Conservation (phyloP, 352 stramenopile species). For the Phytophthora uliginosa region DNA sequence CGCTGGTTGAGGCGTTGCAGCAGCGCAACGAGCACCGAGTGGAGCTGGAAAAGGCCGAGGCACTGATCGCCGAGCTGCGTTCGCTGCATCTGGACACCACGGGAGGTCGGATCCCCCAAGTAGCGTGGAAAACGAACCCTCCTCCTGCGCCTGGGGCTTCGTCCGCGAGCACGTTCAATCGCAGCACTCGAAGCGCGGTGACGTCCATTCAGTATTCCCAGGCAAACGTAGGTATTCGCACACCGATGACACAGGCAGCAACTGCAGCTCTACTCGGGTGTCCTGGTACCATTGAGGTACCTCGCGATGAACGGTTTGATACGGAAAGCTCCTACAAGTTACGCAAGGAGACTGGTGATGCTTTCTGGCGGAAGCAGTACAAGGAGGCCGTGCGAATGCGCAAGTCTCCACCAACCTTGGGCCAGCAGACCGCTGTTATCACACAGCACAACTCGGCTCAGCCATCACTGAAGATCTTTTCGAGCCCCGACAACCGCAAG, state of each 20-base stretch:
- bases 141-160: slow-evolving; percentile 14
- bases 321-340: slow-evolving; percentile 58
- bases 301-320: slow-evolving; percentile 61
- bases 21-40: slow-evolving; percentile 68
- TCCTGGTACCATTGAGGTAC: slow-evolving; percentile 41
- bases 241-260: slow-evolving; percentile 25
- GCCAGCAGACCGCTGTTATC: slow-evolving; percentile 9
- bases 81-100: slow-evolving; percentile 34
- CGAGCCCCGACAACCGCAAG: slow-evolving; percentile 56
- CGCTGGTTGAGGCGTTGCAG: slow-evolving; percentile 62
- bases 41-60: slow-evolving; percentile 55
- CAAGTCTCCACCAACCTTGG: slow-evolving; percentile 39
- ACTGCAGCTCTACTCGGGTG: slow-evolving; percentile 37
- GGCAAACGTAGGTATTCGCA: slow-evolving; percentile 32
- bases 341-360: slow-evolving; percentile 46
- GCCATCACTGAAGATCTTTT: slow-evolving; percentile 83
- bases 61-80: slow-evolving; percentile 50
- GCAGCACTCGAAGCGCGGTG: slow-evolving; percentile 15
- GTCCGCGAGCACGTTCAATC: slow-evolving; percentile 1
- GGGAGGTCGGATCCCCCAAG: slow-evolving; percentile 28
- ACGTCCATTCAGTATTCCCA: slow-evolving; percentile 35
- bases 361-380: slow-evolving; percentile 69
- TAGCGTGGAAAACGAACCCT: slow-evolving; percentile 33
- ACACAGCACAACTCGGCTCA: slow-evolving; percentile 16
- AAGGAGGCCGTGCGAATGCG: slow-evolving; percentile 64